Percentiles rank a stretch among this genome's conserved stretches.
These are phyloP conservation scores for Setaria italica DNA, from an alignment of 202 grass and related monocot genomes.

Conservation along the genomic window DNA sequence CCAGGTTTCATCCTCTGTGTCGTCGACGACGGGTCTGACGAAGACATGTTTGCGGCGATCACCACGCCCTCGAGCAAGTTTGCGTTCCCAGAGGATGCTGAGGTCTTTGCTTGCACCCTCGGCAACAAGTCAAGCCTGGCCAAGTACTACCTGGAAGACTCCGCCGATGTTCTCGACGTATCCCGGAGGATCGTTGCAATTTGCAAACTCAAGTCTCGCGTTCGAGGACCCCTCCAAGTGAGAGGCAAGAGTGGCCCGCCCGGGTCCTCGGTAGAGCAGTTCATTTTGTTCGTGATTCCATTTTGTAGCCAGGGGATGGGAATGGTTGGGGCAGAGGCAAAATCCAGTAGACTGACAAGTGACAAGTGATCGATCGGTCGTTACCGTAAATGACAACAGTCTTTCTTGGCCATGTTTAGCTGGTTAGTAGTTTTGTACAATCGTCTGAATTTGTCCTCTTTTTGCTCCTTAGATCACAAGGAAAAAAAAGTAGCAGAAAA, in stretches of 20 bases:
- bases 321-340: not conserved
- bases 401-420: conserved; percentile 1
- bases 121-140: conserved; percentile 78
- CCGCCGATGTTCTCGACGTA: conserved; percentile 46
- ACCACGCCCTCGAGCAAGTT: conserved; percentile 11
- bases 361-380: not conserved
- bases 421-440: not conserved
- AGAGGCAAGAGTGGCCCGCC: not conserved
- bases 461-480: not conserved
- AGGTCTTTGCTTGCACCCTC: conserved; percentile 75
- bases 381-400: conserved; percentile 21
- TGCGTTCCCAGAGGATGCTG: conserved; percentile 17
- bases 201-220: conserved; percentile 31
- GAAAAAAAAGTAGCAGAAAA: not conserved
- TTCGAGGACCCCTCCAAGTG: conserved; percentile 44
- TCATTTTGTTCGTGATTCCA: conserved; percentile 39
- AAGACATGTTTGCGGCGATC: conserved; percentile 82
- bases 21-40: conserved; percentile 82
- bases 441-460: conserved; percentile 7
- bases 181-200: not conserved
- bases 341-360: conserved; percentile 20
- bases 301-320: conserved; percentile 18
- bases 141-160: conserved; percentile 77
- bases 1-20: conserved; percentile 86
- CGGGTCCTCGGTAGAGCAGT: not conserved